Percentiles rank a stretch among this genome's conserved stretches.
phyloP scores from a whole-genome alignment of 192 early-diverging fungal genomes.

The Backusella psychrophila region DNA sequence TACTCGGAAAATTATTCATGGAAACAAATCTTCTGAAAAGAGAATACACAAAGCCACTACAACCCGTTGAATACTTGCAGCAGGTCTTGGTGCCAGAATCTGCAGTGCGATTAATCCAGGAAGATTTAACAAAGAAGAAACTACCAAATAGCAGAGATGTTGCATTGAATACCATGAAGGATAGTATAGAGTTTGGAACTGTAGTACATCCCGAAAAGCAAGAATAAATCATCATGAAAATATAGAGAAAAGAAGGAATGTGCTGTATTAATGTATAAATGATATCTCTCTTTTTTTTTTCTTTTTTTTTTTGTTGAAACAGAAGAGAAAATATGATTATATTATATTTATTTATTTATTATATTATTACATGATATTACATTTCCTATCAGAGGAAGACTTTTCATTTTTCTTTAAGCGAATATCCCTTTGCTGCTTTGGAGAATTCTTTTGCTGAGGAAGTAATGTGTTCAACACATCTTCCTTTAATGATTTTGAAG shows the following conservation, averaged over 20 bases:
- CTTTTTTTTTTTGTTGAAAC: too few relatives aligned
- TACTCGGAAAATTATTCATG: conserved; percentile 37
- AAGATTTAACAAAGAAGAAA: conserved; percentile 27
- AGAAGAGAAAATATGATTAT: not conserved
- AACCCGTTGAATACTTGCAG: conserved; percentile 50
- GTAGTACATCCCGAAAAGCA: conserved; percentile 9
- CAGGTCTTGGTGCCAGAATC: conserved; percentile 54
- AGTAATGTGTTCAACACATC: conserved; percentile 6
- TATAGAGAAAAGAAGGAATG: not conserved
- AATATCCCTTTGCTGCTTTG: not conserved
- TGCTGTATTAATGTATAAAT: not conserved
- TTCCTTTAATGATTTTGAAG: conserved; percentile 7
- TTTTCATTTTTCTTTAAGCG: conserved; percentile 6
- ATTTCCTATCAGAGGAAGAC: not conserved
- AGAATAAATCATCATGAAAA: not conserved
- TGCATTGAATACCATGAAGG: conserved; percentile 16
- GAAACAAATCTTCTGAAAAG: conserved; percentile 36
- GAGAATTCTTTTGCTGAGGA: not conserved
- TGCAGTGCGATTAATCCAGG: conserved; percentile 41
- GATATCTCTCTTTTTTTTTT: too few relatives aligned
- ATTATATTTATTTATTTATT: not conserved
- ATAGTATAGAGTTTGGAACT: conserved; percentile 23
- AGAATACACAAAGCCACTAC: conserved; percentile 37
- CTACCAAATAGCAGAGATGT: not conserved
- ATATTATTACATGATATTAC: conserved; percentile 12